Evolutionary conservation across 352 stramenopile species (phyloP).

Genomic region (Phytophthora tentaculata): DNA sequence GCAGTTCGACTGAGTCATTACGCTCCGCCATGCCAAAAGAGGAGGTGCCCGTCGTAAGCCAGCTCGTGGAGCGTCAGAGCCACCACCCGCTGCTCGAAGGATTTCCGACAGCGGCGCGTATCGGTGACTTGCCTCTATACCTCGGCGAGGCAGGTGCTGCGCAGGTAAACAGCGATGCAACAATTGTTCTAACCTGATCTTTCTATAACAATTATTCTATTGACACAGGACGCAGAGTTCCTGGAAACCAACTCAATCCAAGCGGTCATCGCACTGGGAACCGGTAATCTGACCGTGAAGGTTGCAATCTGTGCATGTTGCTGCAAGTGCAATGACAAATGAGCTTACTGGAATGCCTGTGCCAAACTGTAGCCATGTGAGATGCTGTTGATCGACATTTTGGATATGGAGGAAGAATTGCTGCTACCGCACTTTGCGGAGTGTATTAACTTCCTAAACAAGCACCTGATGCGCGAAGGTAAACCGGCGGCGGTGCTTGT

Average conservation of each 20-base stretch:
- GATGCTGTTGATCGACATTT: conserved; percentile 62
- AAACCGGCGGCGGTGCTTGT: conserved; percentile 51
- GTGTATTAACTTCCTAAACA: conserved; percentile 54
- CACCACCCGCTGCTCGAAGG: conserved; percentile 55
- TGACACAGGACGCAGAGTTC: conserved; percentile 46
- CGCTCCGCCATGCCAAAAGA: neutral
- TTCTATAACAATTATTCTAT: conserved; percentile 1
- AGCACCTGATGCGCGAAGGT: conserved; percentile 13
- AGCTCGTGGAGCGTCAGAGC: conserved; percentile 50
- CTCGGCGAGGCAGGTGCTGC: conserved; percentile 63
- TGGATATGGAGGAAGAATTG: conserved; percentile 82
- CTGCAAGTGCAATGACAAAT: conserved; percentile 1
- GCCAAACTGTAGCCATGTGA: conserved; percentile 33
- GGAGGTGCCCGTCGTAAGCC: conserved; percentile 35
- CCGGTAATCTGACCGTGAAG: conserved; percentile 53
- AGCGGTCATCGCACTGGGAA: conserved; percentile 66
- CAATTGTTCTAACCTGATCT: neutral
- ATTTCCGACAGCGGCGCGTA: conserved; percentile 47
- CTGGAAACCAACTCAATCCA: conserved; percentile 51
- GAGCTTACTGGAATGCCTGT: neutral
- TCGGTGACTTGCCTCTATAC: conserved; percentile 57
- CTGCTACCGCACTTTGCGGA: conserved; percentile 65
- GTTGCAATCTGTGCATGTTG: conserved; percentile 25
- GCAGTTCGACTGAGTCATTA: neutral
- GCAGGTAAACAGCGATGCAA: conserved; percentile 33